Evolutionary conservation across 2,329 filamentous ascomycete species (phyloP).

Genomic region (Chaetothyriales sp.): DNA sequence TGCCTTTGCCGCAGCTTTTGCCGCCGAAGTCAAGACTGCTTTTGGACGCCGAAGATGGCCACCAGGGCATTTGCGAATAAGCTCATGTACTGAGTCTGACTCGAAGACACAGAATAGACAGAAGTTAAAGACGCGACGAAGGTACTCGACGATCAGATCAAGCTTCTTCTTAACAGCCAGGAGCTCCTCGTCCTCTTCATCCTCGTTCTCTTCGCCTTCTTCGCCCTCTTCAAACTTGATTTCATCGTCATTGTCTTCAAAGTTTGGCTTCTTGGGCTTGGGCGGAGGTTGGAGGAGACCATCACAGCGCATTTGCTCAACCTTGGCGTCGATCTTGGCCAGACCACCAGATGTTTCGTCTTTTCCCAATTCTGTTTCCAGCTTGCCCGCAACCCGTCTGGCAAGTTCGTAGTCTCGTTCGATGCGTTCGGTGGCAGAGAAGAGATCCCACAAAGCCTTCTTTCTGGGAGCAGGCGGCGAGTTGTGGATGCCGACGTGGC

Average conservation of each 20-base stretch:
- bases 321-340: constrained; percentile 68
- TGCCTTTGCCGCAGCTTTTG: constrained; percentile 70
- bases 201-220: constrained; percentile 63
- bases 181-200: constrained; percentile 84
- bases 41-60: constrained; percentile 89
- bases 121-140: constrained; percentile 93
- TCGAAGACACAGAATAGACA: constrained; percentile 99
- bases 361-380: constrained; percentile 64
- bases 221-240: constrained; percentile 50
- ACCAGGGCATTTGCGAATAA: constrained; percentile 88
- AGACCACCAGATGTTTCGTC: constrained; percentile 56
- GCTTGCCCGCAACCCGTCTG: constrained; percentile 63
- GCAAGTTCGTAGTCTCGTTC: constrained; percentile 78
- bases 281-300: constrained; percentile 57
- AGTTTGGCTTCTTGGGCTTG: constrained; percentile 38
- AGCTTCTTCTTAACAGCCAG: constrained; percentile 91
- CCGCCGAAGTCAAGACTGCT: constrained; percentile 65
- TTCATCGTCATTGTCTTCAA: constrained; percentile 30
- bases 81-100: constrained; percentile 89
- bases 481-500: constrained; percentile 90
- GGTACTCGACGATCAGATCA: constrained; percentile 87
- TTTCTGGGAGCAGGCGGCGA: constrained; percentile 74
- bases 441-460: constrained; percentile 93
- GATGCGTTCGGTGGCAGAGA: constrained; percentile 84
- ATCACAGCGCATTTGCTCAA: constrained; percentile 62